Conservation (phyloP, 345 rosid species). For the Carallia pectinifolia region DNA sequence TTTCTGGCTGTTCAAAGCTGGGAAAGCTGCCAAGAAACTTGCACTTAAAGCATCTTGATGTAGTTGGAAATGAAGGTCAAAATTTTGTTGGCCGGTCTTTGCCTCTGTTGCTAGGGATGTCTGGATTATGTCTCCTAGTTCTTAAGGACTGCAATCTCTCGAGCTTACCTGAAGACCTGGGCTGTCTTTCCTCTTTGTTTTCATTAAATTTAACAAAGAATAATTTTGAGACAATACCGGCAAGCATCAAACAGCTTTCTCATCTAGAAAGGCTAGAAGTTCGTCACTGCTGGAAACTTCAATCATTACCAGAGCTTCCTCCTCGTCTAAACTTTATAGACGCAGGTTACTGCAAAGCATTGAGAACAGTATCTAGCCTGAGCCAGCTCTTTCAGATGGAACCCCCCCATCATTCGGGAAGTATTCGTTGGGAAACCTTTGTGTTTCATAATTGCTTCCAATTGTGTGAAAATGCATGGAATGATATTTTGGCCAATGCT, state of each 20-base stretch:
- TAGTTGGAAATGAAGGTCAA: neutral
- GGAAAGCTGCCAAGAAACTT: conserved; percentile 25
- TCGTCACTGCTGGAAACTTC: conserved; percentile 5
- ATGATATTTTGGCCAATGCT: too few species aligned
- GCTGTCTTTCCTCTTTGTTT: neutral
- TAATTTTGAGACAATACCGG: conserved; percentile 6
- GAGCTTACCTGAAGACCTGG: neutral
- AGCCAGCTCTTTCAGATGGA: too few species aligned
- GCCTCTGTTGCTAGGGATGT: neutral
- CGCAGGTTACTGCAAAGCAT: neutral
- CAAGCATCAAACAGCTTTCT: conserved; percentile 7
- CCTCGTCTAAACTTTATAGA: neutral
- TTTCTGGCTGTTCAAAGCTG: conserved; percentile 27
- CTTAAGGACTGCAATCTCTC: neutral
- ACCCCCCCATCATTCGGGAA: too few species aligned
- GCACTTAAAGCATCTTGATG: too few species aligned
- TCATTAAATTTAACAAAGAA: neutral
- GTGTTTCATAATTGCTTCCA: neutral
- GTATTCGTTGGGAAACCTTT: neutral
- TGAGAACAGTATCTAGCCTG: neutral
- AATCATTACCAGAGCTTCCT: conserved; percentile 13
- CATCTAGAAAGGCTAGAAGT: neutral
- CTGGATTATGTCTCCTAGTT: too few species aligned
- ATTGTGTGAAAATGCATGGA: neutral
- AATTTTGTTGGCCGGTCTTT: neutral